A percentile compares a stretch with the other conserved stretches of the same genome.
phyloP scores from a whole-genome alignment of 306 rosid species.

The Cucumis sativus region Cucumber_9930_V3 NC_026660.2:3935501-3936000 shows the following conservation, averaged over 20 bases:
- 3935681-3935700: background rate
- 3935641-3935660: background rate
- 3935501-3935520: background rate
- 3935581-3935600: background rate
- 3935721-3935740: background rate
- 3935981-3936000: conserved; percentile 26
- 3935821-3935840: background rate
- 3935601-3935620: conserved; percentile 8
- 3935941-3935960: conserved; percentile 21
- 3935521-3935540: conserved; percentile 3
- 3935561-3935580: background rate
- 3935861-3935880: background rate
- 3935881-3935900: conserved; percentile 24
- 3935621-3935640: background rate
- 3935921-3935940: conserved; percentile 24
- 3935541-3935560: background rate
- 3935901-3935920: conserved; percentile 35
- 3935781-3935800: background rate
- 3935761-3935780: background rate
- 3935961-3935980: conserved; percentile 23
- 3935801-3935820: background rate
- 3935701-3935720: conserved; percentile 1
- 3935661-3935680: background rate
- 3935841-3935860: background rate
- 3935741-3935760: background rate